Evolutionary conservation across 192 early-diverging fungal species (phyloP).

Genomic region (Podochytrium sp.): DNA sequence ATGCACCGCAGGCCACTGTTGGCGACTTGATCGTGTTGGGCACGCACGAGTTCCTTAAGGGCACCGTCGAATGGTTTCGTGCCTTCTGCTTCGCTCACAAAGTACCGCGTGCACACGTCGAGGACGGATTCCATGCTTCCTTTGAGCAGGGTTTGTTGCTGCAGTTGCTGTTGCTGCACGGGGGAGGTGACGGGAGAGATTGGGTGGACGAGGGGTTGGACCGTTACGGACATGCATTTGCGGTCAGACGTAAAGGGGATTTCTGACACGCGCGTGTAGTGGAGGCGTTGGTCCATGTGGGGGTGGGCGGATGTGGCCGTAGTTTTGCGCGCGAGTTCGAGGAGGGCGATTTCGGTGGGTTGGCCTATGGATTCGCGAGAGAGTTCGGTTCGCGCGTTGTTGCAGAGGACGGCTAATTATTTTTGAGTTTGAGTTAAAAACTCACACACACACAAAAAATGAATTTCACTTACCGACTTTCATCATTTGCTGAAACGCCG

Average conservation of each 20-base stretch:
- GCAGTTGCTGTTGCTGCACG: too few relatives aligned
- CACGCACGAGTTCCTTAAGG: slow-evolving; percentile 59
- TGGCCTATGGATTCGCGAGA: slow-evolving; percentile 82
- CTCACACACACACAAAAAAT: not conserved
- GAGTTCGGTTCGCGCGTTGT: slow-evolving; percentile 81
- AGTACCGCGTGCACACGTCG: slow-evolving; percentile 69
- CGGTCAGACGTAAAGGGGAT: slow-evolving; percentile 90
- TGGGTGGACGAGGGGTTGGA: slow-evolving; percentile 34
- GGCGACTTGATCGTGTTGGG: slow-evolving; percentile 71
- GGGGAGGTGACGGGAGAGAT: not conserved
- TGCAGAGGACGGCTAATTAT: slow-evolving; percentile 79
- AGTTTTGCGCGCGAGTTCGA: slow-evolving; percentile 66
- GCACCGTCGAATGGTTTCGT: slow-evolving; percentile 56
- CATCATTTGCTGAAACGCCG: slow-evolving; percentile 50
- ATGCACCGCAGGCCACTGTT: slow-evolving; percentile 83
- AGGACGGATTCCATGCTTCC: slow-evolving; percentile 86
- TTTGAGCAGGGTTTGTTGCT: slow-evolving; percentile 81
- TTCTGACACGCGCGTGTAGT: slow-evolving; percentile 66
- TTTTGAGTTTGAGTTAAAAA: slow-evolving; percentile 7
- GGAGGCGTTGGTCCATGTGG: not conserved
- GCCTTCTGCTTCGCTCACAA: slow-evolving; percentile 49
- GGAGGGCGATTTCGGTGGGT: slow-evolving; percentile 91
- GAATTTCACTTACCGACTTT: slow-evolving; percentile 54
- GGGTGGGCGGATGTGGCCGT: slow-evolving; percentile 7
- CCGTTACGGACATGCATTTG: slow-evolving; percentile 90